Evolutionary conservation across 192 early-diverging fungal genomes (phyloP).

Genomic region (Gorgonomyces haynaldii): DNA sequence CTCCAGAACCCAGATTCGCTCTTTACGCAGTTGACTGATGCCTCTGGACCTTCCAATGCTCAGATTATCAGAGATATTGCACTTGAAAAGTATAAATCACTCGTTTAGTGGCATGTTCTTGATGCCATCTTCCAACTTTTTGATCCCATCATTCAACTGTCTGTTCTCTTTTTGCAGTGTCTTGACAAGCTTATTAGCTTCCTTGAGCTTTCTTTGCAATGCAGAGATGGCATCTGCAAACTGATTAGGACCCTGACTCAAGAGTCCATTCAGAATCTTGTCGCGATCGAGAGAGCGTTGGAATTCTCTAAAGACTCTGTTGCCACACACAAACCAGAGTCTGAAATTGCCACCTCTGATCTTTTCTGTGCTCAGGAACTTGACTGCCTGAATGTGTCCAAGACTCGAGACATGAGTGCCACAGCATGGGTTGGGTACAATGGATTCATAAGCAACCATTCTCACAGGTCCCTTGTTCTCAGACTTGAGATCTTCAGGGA

Average conservation of each 20-base stretch:
- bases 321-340: slow-evolving; percentile 57
- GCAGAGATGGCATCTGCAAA: background rate
- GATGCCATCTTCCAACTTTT: too few species aligned
- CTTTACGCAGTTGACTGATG: slow-evolving; percentile 1
- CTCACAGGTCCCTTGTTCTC: slow-evolving; percentile 34
- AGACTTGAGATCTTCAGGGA: slow-evolving; percentile 41
- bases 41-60: slow-evolving; percentile 23
- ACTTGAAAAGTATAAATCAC: background rate
- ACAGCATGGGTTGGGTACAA: slow-evolving; percentile 59
- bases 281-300: background rate
- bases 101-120: too few species aligned
- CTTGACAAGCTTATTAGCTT: background rate
- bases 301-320: slow-evolving; percentile 29
- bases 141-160: too few species aligned
- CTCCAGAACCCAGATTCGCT: background rate
- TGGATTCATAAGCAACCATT: slow-evolving; percentile 31
- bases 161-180: background rate
- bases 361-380: slow-evolving; percentile 48
- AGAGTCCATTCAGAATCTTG: background rate
- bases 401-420: slow-evolving; percentile 55
- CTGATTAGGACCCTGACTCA: background rate
- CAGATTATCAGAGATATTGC: slow-evolving; percentile 23
- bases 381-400: slow-evolving; percentile 53
- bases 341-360: slow-evolving; percentile 52
- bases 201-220: slow-evolving; percentile 1